phyloP scores from a whole-genome alignment of 352 stramenopile species.

The Phytopythium kandeliae region DNA sequence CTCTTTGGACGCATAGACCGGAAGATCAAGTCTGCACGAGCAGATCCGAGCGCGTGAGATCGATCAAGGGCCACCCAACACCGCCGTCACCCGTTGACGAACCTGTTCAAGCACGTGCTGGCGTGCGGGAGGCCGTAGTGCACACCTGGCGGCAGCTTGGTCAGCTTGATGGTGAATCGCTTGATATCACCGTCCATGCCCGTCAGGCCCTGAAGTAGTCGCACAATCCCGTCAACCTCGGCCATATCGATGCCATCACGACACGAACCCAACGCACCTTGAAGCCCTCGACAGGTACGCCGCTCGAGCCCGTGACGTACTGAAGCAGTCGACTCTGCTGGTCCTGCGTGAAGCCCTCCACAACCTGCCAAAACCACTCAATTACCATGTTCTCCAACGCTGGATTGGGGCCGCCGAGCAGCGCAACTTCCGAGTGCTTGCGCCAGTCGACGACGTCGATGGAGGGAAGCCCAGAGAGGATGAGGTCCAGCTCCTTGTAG shows the following conservation, averaged over 20 bases:
- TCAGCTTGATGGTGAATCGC: constrained; percentile 68
- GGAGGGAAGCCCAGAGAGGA: constrained; percentile 59
- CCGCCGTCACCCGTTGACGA: background rate
- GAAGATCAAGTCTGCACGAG: constrained; percentile 57
- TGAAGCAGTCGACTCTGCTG: constrained; percentile 68
- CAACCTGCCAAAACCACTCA: constrained; percentile 79
- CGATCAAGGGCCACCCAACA: background rate
- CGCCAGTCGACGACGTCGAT: constrained; percentile 90
- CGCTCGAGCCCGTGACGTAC: constrained; percentile 77
- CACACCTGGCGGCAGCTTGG: constrained; percentile 27
- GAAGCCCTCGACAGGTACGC: constrained; percentile 80
- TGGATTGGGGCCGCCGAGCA: constrained; percentile 17
- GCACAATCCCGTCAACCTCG: too few relatives aligned
- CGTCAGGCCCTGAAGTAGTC: constrained; percentile 61
- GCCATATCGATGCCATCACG: too few relatives aligned
- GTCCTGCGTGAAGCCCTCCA: constrained; percentile 53
- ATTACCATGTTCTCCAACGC: constrained; percentile 36
- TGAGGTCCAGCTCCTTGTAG: constrained; percentile 94
- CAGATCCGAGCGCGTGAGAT: background rate
- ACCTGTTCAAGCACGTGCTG: constrained; percentile 84
- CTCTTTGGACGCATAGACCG: constrained; percentile 73
- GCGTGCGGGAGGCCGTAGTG: constrained; percentile 66
- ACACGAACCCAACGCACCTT: constrained; percentile 22
- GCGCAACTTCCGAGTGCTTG: constrained; percentile 56
- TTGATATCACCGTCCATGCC: constrained; percentile 70